A percentile compares a stretch with the other conserved stretches of the same genome.
Conservation (phyloP, 202 grass and related monocot genomes). For the Schoenoplectus tabernaemontani region DNA sequence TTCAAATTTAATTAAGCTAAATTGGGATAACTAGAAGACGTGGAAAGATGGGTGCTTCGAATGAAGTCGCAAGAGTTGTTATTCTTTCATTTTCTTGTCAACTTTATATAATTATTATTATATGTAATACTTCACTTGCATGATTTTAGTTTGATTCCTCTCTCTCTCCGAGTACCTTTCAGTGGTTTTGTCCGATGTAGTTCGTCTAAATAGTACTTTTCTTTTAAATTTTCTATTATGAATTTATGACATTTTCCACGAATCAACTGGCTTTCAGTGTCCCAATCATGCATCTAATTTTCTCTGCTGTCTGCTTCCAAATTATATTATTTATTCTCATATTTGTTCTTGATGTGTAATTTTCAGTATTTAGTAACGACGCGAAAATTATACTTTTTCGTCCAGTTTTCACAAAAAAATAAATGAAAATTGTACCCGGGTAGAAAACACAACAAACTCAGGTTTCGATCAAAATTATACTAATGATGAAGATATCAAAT, state of each 20-base stretch:
- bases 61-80: not conserved
- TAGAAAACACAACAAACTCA: no score
- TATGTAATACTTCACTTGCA: not conserved
- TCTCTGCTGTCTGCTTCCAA: not conserved
- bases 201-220: not conserved
- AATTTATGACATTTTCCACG: not conserved
- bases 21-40: not conserved
- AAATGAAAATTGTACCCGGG: no score
- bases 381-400: no score
- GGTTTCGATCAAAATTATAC: no score
- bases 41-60: not conserved
- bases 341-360: not conserved
- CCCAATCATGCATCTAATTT: not conserved
- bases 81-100: slow-evolving; percentile 2
- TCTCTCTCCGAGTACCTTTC: not conserved
- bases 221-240: not conserved
- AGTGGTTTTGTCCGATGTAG: not conserved
- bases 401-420: no score
- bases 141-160: not conserved
- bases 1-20: not conserved
- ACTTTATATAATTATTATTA: not conserved
- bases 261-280: not conserved
- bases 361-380: no score
- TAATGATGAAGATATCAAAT: no score
- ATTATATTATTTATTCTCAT: not conserved